Evolutionary conservation across 176 grass and related monocot genomes (phyloP), one percentile per base, ranked within the genome.

Genomic region (Dactylis glomerata): DNA sequence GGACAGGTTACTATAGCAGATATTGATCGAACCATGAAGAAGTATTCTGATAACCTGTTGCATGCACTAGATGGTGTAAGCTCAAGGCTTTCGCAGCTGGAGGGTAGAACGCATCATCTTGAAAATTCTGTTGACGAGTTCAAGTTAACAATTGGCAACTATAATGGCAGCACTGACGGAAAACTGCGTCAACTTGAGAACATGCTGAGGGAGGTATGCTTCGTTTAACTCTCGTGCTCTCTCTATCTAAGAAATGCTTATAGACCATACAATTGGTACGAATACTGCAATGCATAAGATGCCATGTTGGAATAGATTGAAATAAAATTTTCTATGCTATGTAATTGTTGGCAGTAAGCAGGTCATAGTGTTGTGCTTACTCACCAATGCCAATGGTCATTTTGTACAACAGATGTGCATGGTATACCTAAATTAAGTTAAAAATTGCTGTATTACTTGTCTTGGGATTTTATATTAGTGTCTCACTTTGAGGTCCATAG

Each of bases 131-230:
- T 94, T 28, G 91, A 94, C 73, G 96, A 94, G 9, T 68, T 96
- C 81, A 99, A 89, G 68, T 51, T 94, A 81, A 86, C 87, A 23
- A 67, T 94, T 19, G 90, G 89, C 74, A 92, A 99, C 49, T 87
- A 82, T 74, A 99, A 82, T 82, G 93, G 93, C 3, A 87, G 76
- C 81, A 96, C 83, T 19, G 96, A 99, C 2, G 96, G 96, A 83
- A 99, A 93, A 84, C 83, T 99, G 58, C 88, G 90, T 34, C 88
- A 99, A 56, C 75, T 99, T 59, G 96, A 94, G 83, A 94, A 99
- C 86, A 88, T 99, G 83, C 79, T 99, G 49, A 89, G 88, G 75
- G 96, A 96, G 96, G 96, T 95, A 92, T 37, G 40, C 44, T 70
- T 79, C 5, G 4, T 58, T 62, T 27, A 30, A 78, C 79, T 38